These are phyloP conservation scores for Begonia fuchsioides DNA, from an alignment of 306 rosid species.

Conservation along the genomic window DNA sequence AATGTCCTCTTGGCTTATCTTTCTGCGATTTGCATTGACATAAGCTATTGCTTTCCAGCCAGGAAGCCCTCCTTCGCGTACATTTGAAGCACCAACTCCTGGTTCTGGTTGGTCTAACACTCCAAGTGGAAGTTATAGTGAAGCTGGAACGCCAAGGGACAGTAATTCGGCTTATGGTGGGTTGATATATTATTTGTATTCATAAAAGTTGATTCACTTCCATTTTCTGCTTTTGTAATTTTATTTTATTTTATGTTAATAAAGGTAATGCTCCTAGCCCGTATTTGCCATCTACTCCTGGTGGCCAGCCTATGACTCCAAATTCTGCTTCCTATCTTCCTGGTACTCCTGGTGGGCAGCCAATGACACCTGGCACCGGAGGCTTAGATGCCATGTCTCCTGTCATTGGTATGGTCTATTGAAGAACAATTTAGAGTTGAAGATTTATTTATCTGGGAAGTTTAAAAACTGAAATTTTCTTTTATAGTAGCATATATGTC, in stretches of 20 bases:
- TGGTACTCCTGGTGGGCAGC: constrained; percentile 99
- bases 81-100: constrained; percentile 97
- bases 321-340: constrained; percentile 93
- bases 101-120: constrained; percentile 98
- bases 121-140: constrained; percentile 82
- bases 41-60: constrained; percentile 33
- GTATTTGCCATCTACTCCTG: constrained; percentile 96
- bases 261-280: constrained; percentile 99
- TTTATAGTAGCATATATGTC: no score
- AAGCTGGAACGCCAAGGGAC: constrained; percentile 90
- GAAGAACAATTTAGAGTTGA: no score
- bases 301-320: constrained; percentile 99
- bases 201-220: not conserved
- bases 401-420: constrained; percentile 39
- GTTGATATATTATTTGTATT: not conserved
- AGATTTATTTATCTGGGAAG: no score
- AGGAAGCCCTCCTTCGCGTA: constrained; percentile 89
- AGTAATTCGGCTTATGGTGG: constrained; percentile 60
- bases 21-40: not conserved
- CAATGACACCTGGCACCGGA: constrained; percentile 99
- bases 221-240: not conserved
- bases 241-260: constrained; percentile 12
- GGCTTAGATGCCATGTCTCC: constrained; percentile 97
- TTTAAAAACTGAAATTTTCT: no score
- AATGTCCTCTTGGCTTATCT: constrained; percentile 7